A percentile compares a stretch with the other conserved stretches of the same genome.
These are phyloP conservation scores for Datura wrightii DNA, from an alignment of 257 asterid species.

Conservation along the genomic window DNA sequence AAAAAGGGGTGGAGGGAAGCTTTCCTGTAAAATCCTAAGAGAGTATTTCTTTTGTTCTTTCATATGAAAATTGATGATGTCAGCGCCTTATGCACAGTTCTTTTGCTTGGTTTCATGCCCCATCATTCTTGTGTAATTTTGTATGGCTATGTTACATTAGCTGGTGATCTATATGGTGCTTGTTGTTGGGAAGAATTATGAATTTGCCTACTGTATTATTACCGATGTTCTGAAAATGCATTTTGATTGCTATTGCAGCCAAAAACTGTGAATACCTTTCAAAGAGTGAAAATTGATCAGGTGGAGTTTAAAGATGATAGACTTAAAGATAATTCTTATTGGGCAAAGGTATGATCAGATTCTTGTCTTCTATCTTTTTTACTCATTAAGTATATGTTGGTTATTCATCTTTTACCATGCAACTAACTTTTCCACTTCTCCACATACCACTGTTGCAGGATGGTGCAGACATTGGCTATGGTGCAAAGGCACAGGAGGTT, in stretches of 20 bases:
- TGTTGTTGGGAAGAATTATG: not conserved
- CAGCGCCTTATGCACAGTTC: not conserved
- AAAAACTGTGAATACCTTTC: conserved; percentile 67
- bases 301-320: conserved; percentile 61
- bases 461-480: conserved; percentile 95
- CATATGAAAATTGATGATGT: not conserved
- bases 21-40: not conserved
- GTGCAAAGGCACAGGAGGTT: conserved; percentile 97
- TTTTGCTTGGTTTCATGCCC: not conserved
- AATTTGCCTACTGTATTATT: not conserved
- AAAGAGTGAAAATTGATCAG: conserved; percentile 54
- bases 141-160: not conserved
- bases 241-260: conserved; percentile 58
- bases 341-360: conserved; percentile 79
- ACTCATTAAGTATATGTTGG: not conserved
- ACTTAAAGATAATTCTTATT: conserved; percentile 94
- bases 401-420: not conserved
- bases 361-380: not conserved
- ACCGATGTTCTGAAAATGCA: not conserved
- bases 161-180: not conserved
- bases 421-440: not conserved
- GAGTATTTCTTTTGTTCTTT: not conserved
- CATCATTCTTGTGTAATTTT: not conserved
- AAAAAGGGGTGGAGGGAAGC: not conserved
- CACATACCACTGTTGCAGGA: conserved; percentile 49